Conservation (phyloP, 352 stramenopile species). For the Aphanomyces stellatus region DNA sequence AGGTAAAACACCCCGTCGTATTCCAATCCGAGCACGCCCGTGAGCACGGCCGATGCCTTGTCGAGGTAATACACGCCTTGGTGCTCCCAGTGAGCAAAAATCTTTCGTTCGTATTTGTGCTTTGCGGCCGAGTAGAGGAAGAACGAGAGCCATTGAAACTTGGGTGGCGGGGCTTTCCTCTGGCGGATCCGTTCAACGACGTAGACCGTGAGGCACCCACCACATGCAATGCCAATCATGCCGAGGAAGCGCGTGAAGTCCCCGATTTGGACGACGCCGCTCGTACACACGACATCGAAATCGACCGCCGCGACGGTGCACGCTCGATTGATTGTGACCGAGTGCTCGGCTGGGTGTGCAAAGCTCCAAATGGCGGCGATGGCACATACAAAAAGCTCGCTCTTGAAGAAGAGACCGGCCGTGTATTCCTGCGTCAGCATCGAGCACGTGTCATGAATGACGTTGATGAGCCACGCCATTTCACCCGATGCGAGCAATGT, state of each 20-base stretch:
- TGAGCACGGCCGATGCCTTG: not conserved
- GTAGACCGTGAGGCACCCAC: not conserved
- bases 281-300: not conserved
- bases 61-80: not conserved
- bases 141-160: not conserved
- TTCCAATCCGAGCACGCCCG: not conserved
- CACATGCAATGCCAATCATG: not conserved
- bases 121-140: constrained; percentile 1
- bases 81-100: not conserved
- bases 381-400: not conserved
- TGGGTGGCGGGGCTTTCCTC: not conserved
- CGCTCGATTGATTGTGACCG: not conserved
- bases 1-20: not conserved
- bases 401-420: not conserved
- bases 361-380: not conserved
- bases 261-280: not conserved
- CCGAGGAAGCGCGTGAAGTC: not conserved
- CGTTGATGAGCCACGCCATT: not conserved
- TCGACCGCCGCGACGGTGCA: not conserved
- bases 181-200: not conserved
- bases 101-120: not conserved
- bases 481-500: not conserved
- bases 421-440: not conserved
- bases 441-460: not conserved
- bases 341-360: not conserved